Percentiles rank a stretch among this genome's conserved stretches.
Evolutionary conservation across 352 stramenopile genomes (phyloP).

Genomic region (Aphanomyces cochlioides): DNA sequence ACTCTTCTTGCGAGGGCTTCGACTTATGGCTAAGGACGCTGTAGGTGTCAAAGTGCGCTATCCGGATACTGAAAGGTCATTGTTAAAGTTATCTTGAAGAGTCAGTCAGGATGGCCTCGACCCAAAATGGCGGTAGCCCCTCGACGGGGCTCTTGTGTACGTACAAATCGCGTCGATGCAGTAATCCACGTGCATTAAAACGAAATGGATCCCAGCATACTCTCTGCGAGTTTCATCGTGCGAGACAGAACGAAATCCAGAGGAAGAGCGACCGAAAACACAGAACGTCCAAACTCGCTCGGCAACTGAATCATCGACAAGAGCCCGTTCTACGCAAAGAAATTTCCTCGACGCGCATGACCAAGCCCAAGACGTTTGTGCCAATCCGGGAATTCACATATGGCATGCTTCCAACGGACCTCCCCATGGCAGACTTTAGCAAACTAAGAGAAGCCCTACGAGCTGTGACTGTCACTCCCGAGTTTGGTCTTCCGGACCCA

Average conservation of each 20-base stretch:
- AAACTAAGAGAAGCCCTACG: constrained; percentile 3
- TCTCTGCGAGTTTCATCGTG: constrained; percentile 79
- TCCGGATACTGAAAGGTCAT: constrained; percentile 21
- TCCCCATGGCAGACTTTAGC: too few species aligned
- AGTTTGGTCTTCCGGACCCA: neutral
- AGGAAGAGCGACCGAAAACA: constrained; percentile 86
- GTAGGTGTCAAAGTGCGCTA: neutral
- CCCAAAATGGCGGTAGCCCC: too few species aligned
- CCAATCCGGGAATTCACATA: too few species aligned
- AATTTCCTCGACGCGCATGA: too few species aligned
- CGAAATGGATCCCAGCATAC: constrained; percentile 82
- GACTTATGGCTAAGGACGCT: too few species aligned
- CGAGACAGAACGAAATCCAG: constrained; percentile 81
- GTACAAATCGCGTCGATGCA: constrained; percentile 85
- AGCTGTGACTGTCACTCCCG: neutral
- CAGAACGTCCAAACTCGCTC: constrained; percentile 13
- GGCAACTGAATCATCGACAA: constrained; percentile 14
- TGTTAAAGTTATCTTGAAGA: neutral
- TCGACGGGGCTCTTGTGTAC: constrained; percentile 41
- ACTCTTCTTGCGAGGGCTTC: too few species aligned
- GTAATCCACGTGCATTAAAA: constrained; percentile 76
- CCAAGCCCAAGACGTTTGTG: too few species aligned
- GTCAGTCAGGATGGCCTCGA: too few species aligned
- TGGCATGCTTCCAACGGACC: too few species aligned
- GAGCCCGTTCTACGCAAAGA: neutral